phyloP scores from a whole-genome alignment of 1,284 basidiomycete species.

The Pterula multifida region DNA sequence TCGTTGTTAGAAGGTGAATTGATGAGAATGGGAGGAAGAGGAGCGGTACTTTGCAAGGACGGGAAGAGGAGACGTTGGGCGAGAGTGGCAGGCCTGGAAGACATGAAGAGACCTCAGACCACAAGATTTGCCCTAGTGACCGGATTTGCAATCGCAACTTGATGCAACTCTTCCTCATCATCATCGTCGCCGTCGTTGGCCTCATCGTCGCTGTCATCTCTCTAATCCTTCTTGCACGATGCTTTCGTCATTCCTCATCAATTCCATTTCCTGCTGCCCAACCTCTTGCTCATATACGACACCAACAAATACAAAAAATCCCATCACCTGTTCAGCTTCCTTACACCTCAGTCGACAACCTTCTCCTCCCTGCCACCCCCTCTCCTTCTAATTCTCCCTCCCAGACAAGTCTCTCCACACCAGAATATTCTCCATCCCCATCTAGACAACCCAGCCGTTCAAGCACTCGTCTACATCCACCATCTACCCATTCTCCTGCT shows the following conservation, averaged over 20 bases:
- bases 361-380: conserved; percentile 5
- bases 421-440: conserved; percentile 11
- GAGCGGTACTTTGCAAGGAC: conserved; percentile 20
- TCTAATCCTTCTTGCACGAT: conserved; percentile 23
- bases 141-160: not conserved
- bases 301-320: conserved; percentile 23
- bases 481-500: conserved; percentile 23
- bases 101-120: conserved; percentile 10
- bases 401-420: conserved; percentile 14
- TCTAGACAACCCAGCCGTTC: conserved; percentile 13
- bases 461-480: conserved; percentile 27
- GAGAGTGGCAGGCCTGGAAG: conserved; percentile 24
- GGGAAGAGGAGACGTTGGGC: conserved; percentile 64
- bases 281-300: conserved; percentile 44
- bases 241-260: conserved; percentile 9
- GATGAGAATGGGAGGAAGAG: conserved; percentile 44
- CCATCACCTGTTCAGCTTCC: conserved; percentile 15
- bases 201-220: conserved; percentile 26
- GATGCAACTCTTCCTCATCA: conserved; percentile 22
- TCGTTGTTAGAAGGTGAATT: conserved; percentile 34
- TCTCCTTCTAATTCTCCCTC: conserved; percentile 14
- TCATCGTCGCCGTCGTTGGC: conserved; percentile 35
- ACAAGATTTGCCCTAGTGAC: conserved; percentile 7
- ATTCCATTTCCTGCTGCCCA: conserved; percentile 46
- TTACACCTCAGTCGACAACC: conserved; percentile 9